These are phyloP conservation scores for Pseudogymnoascus sp. DNA, from an alignment of 2,329 filamentous ascomycete genomes.

Conservation along the genomic window DNA sequence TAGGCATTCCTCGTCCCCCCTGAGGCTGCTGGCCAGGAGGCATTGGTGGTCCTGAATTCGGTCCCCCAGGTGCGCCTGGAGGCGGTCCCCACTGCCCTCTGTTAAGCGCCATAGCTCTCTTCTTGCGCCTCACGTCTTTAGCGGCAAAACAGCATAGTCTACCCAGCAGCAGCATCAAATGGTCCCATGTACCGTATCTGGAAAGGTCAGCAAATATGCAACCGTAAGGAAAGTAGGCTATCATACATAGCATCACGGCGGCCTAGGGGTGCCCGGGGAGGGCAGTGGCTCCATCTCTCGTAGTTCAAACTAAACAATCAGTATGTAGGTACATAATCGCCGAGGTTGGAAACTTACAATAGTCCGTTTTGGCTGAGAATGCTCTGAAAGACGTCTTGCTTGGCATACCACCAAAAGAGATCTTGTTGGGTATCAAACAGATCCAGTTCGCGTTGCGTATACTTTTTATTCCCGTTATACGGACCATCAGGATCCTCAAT, in stretches of 20 bases:
- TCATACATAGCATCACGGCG: constrained; percentile 62
- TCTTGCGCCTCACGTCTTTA: constrained; percentile 70
- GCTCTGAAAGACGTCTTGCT: constrained; percentile 89
- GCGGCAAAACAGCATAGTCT: constrained; percentile 71
- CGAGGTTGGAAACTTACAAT: constrained; percentile 53
- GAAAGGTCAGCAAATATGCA: constrained; percentile 15
- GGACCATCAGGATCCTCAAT: constrained; percentile 17
- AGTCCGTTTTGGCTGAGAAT: constrained; percentile 76
- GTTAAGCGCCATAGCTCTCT: constrained; percentile 53
- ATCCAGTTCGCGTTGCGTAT: constrained; percentile 54
- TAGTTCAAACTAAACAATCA: constrained; percentile 48
- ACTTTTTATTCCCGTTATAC: constrained; percentile 14
- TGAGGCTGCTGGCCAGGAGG: constrained; percentile 11
- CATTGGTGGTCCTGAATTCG: not conserved
- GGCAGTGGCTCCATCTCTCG: constrained; percentile 74
- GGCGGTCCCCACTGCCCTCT: constrained; percentile 27
- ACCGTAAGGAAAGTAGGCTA: not conserved
- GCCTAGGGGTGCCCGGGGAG: constrained; percentile 73
- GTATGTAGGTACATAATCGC: not conserved
- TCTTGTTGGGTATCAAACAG: constrained; percentile 76
- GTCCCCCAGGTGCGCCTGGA: not conserved
- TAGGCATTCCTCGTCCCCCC: not conserved
- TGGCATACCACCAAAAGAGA: constrained; percentile 91
- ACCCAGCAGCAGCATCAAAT: constrained; percentile 72
- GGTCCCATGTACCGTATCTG: constrained; percentile 82